phyloP scores from a whole-genome alignment of 2,329 filamentous ascomycete genomes.

The Rachicladosporium sp. region DNA sequence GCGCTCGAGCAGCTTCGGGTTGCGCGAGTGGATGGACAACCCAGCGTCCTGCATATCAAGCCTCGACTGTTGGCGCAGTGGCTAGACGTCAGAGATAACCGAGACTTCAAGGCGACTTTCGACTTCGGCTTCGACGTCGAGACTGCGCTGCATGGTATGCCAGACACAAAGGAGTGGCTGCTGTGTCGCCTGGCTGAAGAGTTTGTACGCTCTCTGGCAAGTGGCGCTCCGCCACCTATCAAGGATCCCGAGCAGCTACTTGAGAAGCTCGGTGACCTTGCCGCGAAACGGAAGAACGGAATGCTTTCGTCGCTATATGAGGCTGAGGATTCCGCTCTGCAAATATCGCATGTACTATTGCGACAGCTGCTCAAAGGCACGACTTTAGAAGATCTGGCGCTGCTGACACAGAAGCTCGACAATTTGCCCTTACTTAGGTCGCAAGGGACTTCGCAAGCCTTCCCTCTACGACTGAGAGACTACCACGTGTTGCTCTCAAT shows the following conservation, averaged over 20 bases:
- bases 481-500: too few species aligned
- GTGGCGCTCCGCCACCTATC: conserved; percentile 9
- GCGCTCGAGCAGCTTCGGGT: conserved; percentile 22
- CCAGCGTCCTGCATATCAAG: conserved; percentile 11
- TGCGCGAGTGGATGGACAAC: conserved; percentile 10
- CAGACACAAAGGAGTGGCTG: conserved; percentile 10
- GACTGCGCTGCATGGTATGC: conserved; percentile 11
- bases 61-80: conserved; percentile 18
- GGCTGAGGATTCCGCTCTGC: too few species aligned
- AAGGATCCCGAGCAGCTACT: conserved; percentile 6
- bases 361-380: too few species aligned
- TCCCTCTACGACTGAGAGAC: too few species aligned
- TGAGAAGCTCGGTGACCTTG: conserved; percentile 1
- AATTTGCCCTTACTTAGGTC: too few species aligned
- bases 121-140: conserved; percentile 22
- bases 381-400: too few species aligned
- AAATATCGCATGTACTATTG: too few species aligned
- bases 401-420: too few species aligned
- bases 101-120: conserved; percentile 24
- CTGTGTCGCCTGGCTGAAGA: conserved; percentile 15
- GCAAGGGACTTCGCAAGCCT: too few species aligned
- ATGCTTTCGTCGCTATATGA: too few species aligned
- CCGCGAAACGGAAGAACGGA: too few species aligned
- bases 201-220: conserved; percentile 16
- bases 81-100: conserved; percentile 18